Percentiles rank a stretch among this genome's conserved stretches.
These are phyloP conservation scores for Pythium dissimile DNA, from an alignment of 352 stramenopile species.

Conservation along the genomic window DNA sequence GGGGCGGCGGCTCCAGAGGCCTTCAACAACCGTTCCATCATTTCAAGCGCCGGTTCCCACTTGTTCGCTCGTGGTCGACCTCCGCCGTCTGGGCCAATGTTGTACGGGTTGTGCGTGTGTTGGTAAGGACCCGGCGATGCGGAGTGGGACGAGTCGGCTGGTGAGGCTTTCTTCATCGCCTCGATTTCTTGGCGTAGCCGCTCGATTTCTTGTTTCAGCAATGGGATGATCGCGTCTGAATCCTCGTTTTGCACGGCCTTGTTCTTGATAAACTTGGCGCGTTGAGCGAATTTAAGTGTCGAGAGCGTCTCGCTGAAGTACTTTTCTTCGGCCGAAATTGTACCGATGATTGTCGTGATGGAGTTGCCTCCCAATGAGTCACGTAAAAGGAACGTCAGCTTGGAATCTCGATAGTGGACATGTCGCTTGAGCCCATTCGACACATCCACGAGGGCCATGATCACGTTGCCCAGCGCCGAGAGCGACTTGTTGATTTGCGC, in stretches of 20 bases:
- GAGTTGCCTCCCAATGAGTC: slow-evolving; percentile 85
- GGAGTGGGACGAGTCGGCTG: neutral
- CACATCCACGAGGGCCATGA: slow-evolving; percentile 85
- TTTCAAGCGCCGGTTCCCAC: slow-evolving; percentile 74
- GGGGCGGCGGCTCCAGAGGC: slow-evolving; percentile 51
- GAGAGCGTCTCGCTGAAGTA: slow-evolving; percentile 86
- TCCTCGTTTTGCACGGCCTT: slow-evolving; percentile 86
- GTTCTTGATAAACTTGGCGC: slow-evolving; percentile 89
- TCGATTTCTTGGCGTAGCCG: slow-evolving; percentile 61
- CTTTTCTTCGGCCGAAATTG: slow-evolving; percentile 74
- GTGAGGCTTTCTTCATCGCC: slow-evolving; percentile 23
- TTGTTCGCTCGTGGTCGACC: slow-evolving; percentile 43
- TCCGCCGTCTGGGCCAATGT: slow-evolving; percentile 25
- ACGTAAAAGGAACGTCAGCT: slow-evolving; percentile 78
- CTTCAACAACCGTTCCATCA: slow-evolving; percentile 72
- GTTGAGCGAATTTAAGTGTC: slow-evolving; percentile 85
- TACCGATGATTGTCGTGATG: slow-evolving; percentile 83
- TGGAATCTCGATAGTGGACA: slow-evolving; percentile 85
- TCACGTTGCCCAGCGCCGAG: slow-evolving; percentile 85
- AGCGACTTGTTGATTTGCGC: slow-evolving; percentile 90
- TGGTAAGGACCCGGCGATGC: slow-evolving; percentile 16
- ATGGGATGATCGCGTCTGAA: slow-evolving; percentile 62
- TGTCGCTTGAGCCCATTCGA: slow-evolving; percentile 77
- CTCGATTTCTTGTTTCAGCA: slow-evolving; percentile 76
- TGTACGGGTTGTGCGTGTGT: slow-evolving; percentile 15